A percentile compares a stretch with the other conserved stretches of the same genome.
Conservation (phyloP, 768 basidiomycete genomes). For the Macrolepiota dolichaula region DNA sequence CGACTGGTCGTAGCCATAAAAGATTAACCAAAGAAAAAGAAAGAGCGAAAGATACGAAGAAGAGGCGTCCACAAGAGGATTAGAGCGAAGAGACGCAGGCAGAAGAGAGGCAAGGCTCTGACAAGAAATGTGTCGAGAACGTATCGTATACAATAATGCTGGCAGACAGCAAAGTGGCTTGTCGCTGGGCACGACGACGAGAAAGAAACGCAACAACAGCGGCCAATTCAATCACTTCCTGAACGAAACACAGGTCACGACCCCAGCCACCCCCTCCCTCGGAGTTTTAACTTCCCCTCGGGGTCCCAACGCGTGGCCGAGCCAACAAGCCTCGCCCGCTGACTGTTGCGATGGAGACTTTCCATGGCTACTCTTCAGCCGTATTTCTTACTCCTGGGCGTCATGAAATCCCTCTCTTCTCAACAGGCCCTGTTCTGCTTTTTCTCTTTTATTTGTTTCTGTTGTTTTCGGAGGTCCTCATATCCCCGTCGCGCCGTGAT, state of each 20-base stretch:
- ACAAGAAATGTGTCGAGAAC: slow-evolving; percentile 17
- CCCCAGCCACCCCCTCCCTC: slow-evolving; percentile 7
- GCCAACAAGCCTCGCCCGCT: not conserved
- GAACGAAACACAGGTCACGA: slow-evolving; percentile 2
- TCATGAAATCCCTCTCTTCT: not conserved
- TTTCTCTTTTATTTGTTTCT: not conserved
- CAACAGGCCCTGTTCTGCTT: not conserved
- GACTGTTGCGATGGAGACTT: slow-evolving; percentile 1
- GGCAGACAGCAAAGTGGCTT: slow-evolving; percentile 11
- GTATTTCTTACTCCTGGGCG: not conserved
- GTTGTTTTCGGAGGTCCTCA: not conserved
- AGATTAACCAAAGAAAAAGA: slow-evolving; percentile 24
- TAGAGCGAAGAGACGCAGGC: slow-evolving; percentile 27
- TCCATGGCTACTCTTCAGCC: not conserved
- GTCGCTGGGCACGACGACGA: slow-evolving; percentile 20
- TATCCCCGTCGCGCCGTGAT: not conserved
- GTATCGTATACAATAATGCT: slow-evolving; percentile 15
- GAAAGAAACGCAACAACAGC: slow-evolving; percentile 8
- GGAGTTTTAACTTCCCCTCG: not conserved
- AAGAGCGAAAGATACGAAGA: slow-evolving; percentile 25
- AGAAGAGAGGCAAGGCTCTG: slow-evolving; percentile 18
- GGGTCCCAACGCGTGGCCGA: slow-evolving; percentile 2
- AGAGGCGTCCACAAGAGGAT: slow-evolving; percentile 35
- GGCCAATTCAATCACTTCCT: slow-evolving; percentile 7
- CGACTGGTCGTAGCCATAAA: slow-evolving; percentile 64